Evolutionary conservation across 805 yeast species (phyloP).

Genomic region (Candida odintsovae): DNA sequence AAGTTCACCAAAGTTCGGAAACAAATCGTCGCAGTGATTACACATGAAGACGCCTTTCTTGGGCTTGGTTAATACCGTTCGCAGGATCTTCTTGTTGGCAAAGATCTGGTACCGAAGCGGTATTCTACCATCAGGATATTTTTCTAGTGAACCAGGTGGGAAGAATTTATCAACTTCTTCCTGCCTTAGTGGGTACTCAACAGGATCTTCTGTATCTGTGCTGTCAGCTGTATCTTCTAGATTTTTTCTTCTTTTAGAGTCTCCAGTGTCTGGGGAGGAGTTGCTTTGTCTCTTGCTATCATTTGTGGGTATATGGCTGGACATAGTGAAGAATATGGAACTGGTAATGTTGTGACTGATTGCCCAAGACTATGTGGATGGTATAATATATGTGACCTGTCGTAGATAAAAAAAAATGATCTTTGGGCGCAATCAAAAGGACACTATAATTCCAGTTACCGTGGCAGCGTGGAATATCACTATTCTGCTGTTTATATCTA

Average conservation of each 20-base stretch:
- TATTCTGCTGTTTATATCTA: no score
- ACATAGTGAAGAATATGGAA: no score
- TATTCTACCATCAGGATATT: slow-evolving; percentile 18
- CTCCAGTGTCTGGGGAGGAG: neutral
- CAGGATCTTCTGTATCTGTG: neutral
- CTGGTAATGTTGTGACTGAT: no score
- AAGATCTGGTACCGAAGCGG: slow-evolving; percentile 24
- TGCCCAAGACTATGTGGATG: no score
- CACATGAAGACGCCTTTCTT: slow-evolving; percentile 35
- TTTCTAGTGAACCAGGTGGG: slow-evolving; percentile 22
- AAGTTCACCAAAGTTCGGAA: slow-evolving; percentile 26
- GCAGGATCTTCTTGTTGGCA: slow-evolving; percentile 28
- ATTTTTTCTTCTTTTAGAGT: neutral
- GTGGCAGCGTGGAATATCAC: no score
- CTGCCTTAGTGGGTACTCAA: neutral
- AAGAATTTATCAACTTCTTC: slow-evolving; percentile 13
- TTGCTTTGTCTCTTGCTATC: neutral
- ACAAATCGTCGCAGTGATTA: slow-evolving; percentile 31
- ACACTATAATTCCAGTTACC: no score
- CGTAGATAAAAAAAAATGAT: no score
- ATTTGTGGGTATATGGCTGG: neutral
- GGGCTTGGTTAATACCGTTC: slow-evolving; percentile 20
- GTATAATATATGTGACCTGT: no score
- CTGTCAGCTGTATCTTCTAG: neutral
- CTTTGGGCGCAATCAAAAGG: no score